phyloP scores from a whole-genome alignment of 345 rosid species.

The Rhodamnia argentea region DNA sequence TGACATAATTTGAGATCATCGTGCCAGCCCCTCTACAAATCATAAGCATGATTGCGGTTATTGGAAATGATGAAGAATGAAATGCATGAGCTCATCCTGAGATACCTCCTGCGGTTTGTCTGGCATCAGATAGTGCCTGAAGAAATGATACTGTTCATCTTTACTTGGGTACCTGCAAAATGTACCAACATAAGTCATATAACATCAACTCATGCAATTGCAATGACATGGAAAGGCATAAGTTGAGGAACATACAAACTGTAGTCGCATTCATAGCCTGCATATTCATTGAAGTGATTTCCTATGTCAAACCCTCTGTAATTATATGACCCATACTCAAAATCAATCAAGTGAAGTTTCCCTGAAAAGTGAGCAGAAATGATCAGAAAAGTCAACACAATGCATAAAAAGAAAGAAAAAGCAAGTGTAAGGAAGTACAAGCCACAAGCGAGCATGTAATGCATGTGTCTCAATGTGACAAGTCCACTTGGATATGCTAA shows the following conservation, averaged over 20 bases:
- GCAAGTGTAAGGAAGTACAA: not conserved
- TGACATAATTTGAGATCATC: not conserved
- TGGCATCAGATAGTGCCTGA: conserved; percentile 73
- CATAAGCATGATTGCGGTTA: not conserved
- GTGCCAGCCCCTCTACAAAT: not conserved
- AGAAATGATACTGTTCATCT: conserved; percentile 78
- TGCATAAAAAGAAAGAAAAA: not conserved
- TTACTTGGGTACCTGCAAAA: conserved; percentile 63
- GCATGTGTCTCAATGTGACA: not conserved
- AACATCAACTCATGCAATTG: not conserved
- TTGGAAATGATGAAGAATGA: not conserved
- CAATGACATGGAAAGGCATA: not conserved
- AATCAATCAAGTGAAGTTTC: conserved; percentile 84
- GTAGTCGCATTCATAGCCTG: conserved; percentile 94
- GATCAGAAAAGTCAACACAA: conserved; percentile 1
- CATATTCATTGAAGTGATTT: conserved; percentile 93
- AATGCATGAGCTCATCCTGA: not conserved
- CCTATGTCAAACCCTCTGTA: conserved; percentile 94
- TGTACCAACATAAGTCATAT: not conserved
- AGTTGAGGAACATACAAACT: conserved; percentile 42
- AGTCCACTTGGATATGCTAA: not conserved
- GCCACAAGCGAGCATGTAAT: not conserved
- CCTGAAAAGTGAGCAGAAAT: conserved; percentile 29
- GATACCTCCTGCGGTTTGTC: conserved; percentile 60
- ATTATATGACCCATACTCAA: conserved; percentile 91